Evolutionary conservation across 2,329 filamentous ascomycete species (phyloP).

Genomic region (Pseudomassariella vexata): DNA sequence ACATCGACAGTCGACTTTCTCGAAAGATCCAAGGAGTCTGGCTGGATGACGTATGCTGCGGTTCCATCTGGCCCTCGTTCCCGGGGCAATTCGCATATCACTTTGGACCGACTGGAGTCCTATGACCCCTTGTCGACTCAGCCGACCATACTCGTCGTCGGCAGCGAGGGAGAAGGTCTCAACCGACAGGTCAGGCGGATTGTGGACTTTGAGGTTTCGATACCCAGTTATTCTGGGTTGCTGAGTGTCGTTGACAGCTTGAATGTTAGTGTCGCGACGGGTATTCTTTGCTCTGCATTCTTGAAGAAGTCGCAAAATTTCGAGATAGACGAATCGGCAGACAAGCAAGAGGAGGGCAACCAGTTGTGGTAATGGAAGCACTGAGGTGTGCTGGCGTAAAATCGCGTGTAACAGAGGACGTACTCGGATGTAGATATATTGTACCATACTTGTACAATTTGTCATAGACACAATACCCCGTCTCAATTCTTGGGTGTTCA

Average conservation of each 20-base stretch:
- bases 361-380: constrained; percentile 15
- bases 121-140: constrained; percentile 47
- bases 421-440: too few relatives aligned
- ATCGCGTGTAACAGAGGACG: too few relatives aligned
- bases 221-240: constrained; percentile 49
- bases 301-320: constrained; percentile 35
- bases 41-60: constrained; percentile 82
- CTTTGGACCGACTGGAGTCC: constrained; percentile 42
- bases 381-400: too few relatives aligned
- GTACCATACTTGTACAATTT: too few relatives aligned
- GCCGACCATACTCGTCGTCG: constrained; percentile 76
- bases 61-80: constrained; percentile 40
- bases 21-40: constrained; percentile 56
- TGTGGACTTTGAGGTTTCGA: constrained; percentile 61
- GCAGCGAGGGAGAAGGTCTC: constrained; percentile 74
- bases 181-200: constrained; percentile 56
- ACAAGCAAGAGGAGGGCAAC: constrained; percentile 11
- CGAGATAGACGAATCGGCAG: constrained; percentile 13
- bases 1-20: constrained; percentile 66
- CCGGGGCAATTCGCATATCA: constrained; percentile 37
- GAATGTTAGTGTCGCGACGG: constrained; percentile 87
- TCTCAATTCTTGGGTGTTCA: too few relatives aligned
- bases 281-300: constrained; percentile 67
- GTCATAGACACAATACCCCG: too few relatives aligned
- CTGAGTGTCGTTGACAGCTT: constrained; percentile 72